Percentiles rank a stretch among this genome's conserved stretches.
phyloP scores from a whole-genome alignment of 768 basidiomycete genomes.

The Lactarius indigo region DNA sequence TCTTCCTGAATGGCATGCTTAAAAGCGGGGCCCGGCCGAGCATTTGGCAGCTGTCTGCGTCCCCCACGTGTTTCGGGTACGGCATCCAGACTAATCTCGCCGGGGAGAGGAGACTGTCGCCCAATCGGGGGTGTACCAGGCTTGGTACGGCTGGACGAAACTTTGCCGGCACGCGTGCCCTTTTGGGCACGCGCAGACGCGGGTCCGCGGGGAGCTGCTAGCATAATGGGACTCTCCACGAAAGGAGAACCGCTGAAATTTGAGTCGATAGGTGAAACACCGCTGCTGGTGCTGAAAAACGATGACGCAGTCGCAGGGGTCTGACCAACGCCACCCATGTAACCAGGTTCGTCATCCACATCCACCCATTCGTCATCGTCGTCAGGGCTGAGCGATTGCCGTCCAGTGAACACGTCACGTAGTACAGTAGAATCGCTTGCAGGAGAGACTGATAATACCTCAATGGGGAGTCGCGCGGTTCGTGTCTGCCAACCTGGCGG shows the following conservation, averaged over 20 bases:
- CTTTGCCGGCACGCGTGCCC: conserved; percentile 17
- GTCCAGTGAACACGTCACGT: conserved; percentile 78
- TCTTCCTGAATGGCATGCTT: conserved; percentile 75
- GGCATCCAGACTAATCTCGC: conserved; percentile 46
- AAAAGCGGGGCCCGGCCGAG: conserved; percentile 61
- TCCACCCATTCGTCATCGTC: conserved; percentile 90
- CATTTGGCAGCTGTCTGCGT: conserved; percentile 64
- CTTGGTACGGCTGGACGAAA: conserved; percentile 38
- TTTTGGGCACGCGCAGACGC: conserved; percentile 15
- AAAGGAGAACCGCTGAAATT: conserved; percentile 19
- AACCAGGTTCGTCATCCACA: conserved; percentile 75
- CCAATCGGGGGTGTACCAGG: conserved; percentile 58
- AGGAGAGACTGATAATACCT: conserved; percentile 70
- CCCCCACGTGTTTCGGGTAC: conserved; percentile 48
- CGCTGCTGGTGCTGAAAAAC: conserved; percentile 17
- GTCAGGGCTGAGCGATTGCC: conserved; percentile 54
- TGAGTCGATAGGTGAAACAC: conserved; percentile 10
- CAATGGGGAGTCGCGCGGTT: conserved; percentile 64
- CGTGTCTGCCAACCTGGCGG: conserved; percentile 80
- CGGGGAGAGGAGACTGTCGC: conserved; percentile 56
- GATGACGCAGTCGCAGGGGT: conserved; percentile 19
- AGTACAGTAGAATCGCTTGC: conserved; percentile 40
- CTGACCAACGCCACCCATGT: conserved; percentile 79
- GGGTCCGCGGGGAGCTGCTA: conserved; percentile 29
- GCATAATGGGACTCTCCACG: conserved; percentile 7